Percentiles rank a stretch among this genome's conserved stretches.
Conservation (phyloP, 768 basidiomycete genomes). For the Trametes coccinea region DNA sequence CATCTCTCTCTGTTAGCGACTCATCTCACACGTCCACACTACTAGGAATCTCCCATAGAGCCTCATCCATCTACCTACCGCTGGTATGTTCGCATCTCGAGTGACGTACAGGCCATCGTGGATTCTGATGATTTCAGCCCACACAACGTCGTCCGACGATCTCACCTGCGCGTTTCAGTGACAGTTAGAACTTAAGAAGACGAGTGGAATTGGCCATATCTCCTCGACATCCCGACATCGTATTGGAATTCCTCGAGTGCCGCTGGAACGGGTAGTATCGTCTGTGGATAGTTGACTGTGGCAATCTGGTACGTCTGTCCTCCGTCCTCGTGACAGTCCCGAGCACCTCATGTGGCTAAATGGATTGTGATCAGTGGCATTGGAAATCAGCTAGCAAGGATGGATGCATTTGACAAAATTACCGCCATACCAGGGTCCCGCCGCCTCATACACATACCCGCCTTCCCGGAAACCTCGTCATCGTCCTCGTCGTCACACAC, state of each 20-base stretch:
- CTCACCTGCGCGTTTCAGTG: not conserved
- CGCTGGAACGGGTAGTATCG: not conserved
- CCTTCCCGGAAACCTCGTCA: conserved; percentile 4
- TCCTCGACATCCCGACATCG: not conserved
- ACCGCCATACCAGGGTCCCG: conserved; percentile 20
- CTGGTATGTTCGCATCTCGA: not conserved
- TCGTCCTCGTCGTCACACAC: conserved; percentile 14
- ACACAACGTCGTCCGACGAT: not conserved
- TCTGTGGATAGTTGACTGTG: conserved; percentile 2
- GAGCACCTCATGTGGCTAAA: not conserved
- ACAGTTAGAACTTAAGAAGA: not conserved
- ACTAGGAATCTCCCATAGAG: not conserved
- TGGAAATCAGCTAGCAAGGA: not conserved
- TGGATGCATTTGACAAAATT: conserved; percentile 21
- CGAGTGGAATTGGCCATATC: not conserved
- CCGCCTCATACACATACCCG: conserved; percentile 17
- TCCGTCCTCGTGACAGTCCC: not conserved
- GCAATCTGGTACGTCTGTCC: conserved; percentile 2
- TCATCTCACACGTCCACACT: not conserved
- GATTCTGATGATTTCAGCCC: not conserved
- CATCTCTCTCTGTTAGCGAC: not conserved
- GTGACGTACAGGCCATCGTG: not conserved
- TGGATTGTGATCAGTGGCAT: not conserved
- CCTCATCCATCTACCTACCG: not conserved
- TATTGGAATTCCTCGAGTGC: not conserved